Percentiles rank a stretch among this genome's conserved stretches.
Conservation (phyloP, 495 filamentous ascomycete species). For the Penicillium maclennaniae region DNA sequence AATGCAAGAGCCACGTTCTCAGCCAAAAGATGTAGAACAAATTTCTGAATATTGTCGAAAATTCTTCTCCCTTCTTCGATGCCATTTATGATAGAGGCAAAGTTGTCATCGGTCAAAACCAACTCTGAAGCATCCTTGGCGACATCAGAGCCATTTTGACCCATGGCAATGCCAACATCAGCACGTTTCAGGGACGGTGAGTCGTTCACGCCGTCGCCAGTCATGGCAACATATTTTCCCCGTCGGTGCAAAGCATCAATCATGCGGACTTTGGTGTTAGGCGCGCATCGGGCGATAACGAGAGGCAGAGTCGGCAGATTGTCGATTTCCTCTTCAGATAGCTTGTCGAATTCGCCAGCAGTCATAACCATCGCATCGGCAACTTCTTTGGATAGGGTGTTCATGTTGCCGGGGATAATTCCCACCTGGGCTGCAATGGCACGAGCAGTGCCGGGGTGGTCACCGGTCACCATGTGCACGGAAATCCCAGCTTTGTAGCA, state of each 20-base stretch:
- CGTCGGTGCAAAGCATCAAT: slow-evolving; percentile 70
- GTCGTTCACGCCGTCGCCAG: slow-evolving; percentile 89
- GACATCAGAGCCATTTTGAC: slow-evolving; percentile 71
- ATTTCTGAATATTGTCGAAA: slow-evolving; percentile 78
- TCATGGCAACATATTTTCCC: slow-evolving; percentile 70
- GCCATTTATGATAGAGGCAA: slow-evolving; percentile 73
- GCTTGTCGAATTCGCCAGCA: slow-evolving; percentile 63
- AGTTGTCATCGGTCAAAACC: slow-evolving; percentile 79
- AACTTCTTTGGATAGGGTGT: slow-evolving; percentile 48
- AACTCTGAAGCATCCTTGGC: slow-evolving; percentile 85
- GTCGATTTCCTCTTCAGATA: slow-evolving; percentile 63
- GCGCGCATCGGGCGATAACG: slow-evolving; percentile 68
- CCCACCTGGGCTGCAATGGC: slow-evolving; percentile 65
- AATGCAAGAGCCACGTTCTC: slow-evolving; percentile 70
- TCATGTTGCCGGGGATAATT: slow-evolving; percentile 57
- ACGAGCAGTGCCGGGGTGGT: slow-evolving; percentile 61
- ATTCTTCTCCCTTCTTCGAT: slow-evolving; percentile 69
- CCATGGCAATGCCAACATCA: slow-evolving; percentile 86
- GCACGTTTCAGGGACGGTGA: slow-evolving; percentile 75
- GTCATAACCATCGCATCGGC: slow-evolving; percentile 67
- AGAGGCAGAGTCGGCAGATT: slow-evolving; percentile 59
- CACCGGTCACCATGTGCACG: slow-evolving; percentile 74
- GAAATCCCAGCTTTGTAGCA: slow-evolving; percentile 66
- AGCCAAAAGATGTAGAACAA: slow-evolving; percentile 67
- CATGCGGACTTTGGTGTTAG: slow-evolving; percentile 73